These are phyloP conservation scores for Penicillium longicatenatum DNA, from an alignment of 495 filamentous ascomycete species.

Conservation along the genomic window DNA sequence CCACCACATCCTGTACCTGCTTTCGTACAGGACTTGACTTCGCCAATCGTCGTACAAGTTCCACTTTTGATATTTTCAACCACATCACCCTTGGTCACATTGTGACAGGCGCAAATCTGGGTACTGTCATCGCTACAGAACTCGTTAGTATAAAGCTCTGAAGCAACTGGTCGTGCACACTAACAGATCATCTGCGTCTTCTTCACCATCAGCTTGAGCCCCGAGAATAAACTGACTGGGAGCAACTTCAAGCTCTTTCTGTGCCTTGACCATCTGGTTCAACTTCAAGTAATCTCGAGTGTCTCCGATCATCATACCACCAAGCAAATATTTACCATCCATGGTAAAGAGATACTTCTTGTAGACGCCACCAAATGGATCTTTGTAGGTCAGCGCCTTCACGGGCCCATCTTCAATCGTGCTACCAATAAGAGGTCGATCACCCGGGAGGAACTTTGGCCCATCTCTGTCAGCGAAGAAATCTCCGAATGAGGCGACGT, in stretches of 20 bases:
- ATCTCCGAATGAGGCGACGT: constrained; percentile 94
- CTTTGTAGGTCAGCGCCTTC: constrained; percentile 88
- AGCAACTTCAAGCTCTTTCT: constrained; percentile 79
- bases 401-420: constrained; percentile 52
- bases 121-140: constrained; percentile 70
- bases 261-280: constrained; percentile 89
- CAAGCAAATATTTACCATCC: constrained; percentile 90
- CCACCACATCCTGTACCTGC: constrained; percentile 94
- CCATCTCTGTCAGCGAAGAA: constrained; percentile 94
- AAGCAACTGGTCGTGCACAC: constrained; percentile 17
- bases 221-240: constrained; percentile 91
- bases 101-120: constrained; percentile 95
- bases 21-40: constrained; percentile 93
- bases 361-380: constrained; percentile 92
- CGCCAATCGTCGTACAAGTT: constrained; percentile 79
- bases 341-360: constrained; percentile 95
- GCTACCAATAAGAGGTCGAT: constrained; percentile 33
- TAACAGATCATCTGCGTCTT: constrained; percentile 69
- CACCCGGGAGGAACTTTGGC: constrained; percentile 70
- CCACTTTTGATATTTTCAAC: constrained; percentile 74
- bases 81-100: constrained; percentile 88
- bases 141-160: neutral
- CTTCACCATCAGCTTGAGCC: constrained; percentile 69
- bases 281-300: constrained; percentile 93
- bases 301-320: constrained; percentile 99